Base-by-base conservation (phyloP, 2,329 filamentous ascomycete genomes). In the Fusarium brevicatenulatum region DNA sequence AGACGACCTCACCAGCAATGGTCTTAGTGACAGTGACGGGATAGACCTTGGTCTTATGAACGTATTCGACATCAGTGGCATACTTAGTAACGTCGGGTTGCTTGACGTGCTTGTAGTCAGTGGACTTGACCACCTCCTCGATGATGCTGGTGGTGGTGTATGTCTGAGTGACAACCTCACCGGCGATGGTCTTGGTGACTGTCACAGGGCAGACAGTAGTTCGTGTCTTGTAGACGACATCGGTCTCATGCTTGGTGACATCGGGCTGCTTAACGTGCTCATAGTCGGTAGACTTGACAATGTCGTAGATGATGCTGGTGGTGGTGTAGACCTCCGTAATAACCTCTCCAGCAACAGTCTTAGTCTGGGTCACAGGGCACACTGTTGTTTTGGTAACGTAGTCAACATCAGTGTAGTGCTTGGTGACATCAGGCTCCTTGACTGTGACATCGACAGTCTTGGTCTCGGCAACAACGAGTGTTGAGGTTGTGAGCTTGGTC, bases 361-460 rank as follows among this genome's bases (percentile, higher is more conserved):
- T 83, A 8, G 81, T 83, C 9, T 79, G 76, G 8, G 82, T 82
- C 19, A 87, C 76, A 12, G 86, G 85, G 78, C 83, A 85, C 7
- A 86, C 78, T 9, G 81, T 82, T 23, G 86, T 88, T 42, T 81
- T 56, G 21, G 85, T 86, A 13, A 78, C 80, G 73, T 85, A 84
- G 12, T 79, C 80, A 16, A 82, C 78, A 68, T 79, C 63, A 30
- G 60, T 62, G 11, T 78, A 78, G 3, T 81, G 82, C 66, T 82
- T 70, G 13, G 81, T 84, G 42, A 81, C 80, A 50, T 80, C 79
- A 25, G 71, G 66, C 44, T 66, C n/a, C 32, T 83, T 79, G 36
- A 78, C 79, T 2, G 81, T 82, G 70, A 82, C 77, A 69, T 81
- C 74, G 63, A 83, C 82, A 34, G 79, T 81, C 21, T 82, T 74